phyloP scores from a whole-genome alignment of 164 flowering plant species.

The Saururus chinensis region DNA sequence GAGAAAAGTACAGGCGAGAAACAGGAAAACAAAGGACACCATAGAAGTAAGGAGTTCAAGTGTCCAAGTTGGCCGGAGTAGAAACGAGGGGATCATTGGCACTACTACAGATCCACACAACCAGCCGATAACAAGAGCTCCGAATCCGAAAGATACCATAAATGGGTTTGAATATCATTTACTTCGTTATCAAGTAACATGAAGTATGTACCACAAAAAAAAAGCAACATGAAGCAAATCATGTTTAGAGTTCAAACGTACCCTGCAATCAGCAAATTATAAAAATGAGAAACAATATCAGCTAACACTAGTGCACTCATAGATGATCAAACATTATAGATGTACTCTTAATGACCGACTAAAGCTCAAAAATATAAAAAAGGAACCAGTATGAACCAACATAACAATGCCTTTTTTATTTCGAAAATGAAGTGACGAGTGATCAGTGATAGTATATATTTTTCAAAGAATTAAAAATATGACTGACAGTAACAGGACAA shows the following conservation, averaged over 20 bases:
- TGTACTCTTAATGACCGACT: too few species aligned
- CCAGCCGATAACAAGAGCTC: slow-evolving; percentile 82
- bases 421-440: too few species aligned
- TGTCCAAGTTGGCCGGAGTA: slow-evolving; percentile 76
- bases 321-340: too few species aligned
- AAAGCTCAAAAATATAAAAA: too few species aligned
- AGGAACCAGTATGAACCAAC: too few species aligned
- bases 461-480: too few species aligned
- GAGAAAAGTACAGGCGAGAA: slow-evolving; percentile 76
- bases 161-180: background rate
- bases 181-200: background rate
- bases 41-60: slow-evolving; percentile 86
- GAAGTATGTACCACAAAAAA: too few species aligned
- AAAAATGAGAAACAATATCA: too few species aligned
- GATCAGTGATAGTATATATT: too few species aligned
- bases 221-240: background rate
- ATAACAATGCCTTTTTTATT: too few species aligned
- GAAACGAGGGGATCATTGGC: slow-evolving; percentile 53
- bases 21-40: slow-evolving; percentile 58
- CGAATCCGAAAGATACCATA: slow-evolving; percentile 49
- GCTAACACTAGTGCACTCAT: too few species aligned
- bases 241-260: slow-evolving; percentile 18
- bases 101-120: slow-evolving; percentile 59
- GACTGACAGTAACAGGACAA: too few species aligned
- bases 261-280: slow-evolving; percentile 24